Evolutionary conservation across 331 rosid species (phyloP), one percentile per base, ranked within the genome.

Genomic region (Prunus yedoensis): DNA sequence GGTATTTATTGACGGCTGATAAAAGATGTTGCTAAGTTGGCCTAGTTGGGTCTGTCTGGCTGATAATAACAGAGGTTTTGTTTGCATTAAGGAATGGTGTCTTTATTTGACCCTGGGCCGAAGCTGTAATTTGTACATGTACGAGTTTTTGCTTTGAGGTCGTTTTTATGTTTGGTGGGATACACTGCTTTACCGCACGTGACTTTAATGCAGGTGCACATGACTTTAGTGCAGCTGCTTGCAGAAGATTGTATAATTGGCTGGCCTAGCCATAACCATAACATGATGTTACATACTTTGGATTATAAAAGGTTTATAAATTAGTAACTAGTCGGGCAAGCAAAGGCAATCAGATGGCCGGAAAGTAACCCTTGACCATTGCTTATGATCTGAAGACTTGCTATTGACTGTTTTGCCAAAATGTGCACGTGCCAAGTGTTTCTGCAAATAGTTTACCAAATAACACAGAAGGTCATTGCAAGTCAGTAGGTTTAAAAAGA

Each of bases 91-190:
- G 27, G 27, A 45, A 11, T 27, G 28, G 28, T 23, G 73, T n/a
- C 21, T 18, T 45, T 25, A 47, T 65, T 47, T 65, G 56, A 43
- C 51, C 60, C n/a, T n/a, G n/a, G n/a, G n/a, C n/a, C n/a, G 0
- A 11, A 54, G 59, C 12, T 66, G 68, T 53, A 32, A 2, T 66
- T 57, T n/a, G 16, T 2, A 61, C 3, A 2, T 10, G 58, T 46
- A 27, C n/a, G 16, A 46, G 73, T 41, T 12, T 41, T 27, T 28
- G 20, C 6, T 17, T 8, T 17, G 20, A 5, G 25, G 60, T 71
- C 61, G n/a, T 53, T 62, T 52, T 23, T 62, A 63, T 0, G 60
- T 20, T 63, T 17, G 77, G 77, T 78, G 69, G 53, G 52, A 47
- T 49, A 65, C 53, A 32, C 21, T 8, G 16, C 6, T 4, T 15